phyloP scores from a whole-genome alignment of 345 rosid genomes.

The Limnanthes douglasii region DNA sequence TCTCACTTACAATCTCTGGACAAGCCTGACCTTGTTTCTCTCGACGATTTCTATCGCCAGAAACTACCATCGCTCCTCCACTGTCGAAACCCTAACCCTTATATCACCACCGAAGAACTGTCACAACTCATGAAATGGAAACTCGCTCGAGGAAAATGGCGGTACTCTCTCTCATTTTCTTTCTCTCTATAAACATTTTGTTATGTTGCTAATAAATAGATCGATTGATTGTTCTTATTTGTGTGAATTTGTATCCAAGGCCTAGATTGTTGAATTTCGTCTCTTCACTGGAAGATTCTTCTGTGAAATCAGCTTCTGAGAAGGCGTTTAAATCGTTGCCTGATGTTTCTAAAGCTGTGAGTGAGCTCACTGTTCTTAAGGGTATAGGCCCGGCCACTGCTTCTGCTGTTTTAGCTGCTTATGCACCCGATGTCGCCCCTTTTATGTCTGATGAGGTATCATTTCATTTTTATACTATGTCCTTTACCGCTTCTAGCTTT shows the following conservation, averaged over 20 bases:
- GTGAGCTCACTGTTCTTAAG: conserved; percentile 63
- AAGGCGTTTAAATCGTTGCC: conserved; percentile 73
- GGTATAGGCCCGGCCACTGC: conserved; percentile 94
- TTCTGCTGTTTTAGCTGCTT: conserved; percentile 81
- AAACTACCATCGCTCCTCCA: conserved; percentile 49
- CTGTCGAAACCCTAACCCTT: conserved; percentile 64
- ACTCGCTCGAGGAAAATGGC: conserved; percentile 91
- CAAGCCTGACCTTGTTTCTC: conserved; percentile 54
- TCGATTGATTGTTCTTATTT: background rate
- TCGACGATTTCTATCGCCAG: conserved; percentile 57
- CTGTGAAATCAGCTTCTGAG: conserved; percentile 52
- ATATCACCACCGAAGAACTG: conserved; percentile 65
- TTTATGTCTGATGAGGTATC: conserved; percentile 87
- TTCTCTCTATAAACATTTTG: background rate
- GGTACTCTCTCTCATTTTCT: conserved; percentile 19
- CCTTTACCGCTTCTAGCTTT: background rate
- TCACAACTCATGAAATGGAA: conserved; percentile 85
- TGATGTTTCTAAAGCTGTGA: conserved; percentile 49
- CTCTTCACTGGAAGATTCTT: conserved; percentile 48
- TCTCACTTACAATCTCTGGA: conserved; percentile 33
- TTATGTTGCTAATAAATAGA: background rate
- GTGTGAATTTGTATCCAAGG: conserved; percentile 17
- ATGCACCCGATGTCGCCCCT: conserved; percentile 61
- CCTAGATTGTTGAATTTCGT: conserved; percentile 68
- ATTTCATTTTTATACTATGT: background rate